Evolutionary conservation across 179 eudicot species (phyloP).

Genomic region (Beta lomatogona): DNA sequence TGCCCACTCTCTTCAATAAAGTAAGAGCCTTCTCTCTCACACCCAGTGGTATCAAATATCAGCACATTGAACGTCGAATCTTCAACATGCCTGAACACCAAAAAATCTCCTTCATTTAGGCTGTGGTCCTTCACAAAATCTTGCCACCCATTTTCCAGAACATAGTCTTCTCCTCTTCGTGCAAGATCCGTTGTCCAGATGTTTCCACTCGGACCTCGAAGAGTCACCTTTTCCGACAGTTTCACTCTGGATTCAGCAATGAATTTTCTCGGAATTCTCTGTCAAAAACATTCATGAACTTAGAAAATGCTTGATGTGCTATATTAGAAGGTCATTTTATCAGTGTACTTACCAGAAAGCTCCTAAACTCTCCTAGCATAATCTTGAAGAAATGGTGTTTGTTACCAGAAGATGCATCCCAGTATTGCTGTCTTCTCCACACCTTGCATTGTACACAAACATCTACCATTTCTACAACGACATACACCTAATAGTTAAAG

Average conservation of each 20-base stretch:
- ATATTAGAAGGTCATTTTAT: background rate
- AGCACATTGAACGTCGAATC: constrained; percentile 14
- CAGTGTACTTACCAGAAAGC: constrained; percentile 7
- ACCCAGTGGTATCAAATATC: constrained; percentile 15
- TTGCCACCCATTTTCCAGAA: constrained; percentile 18
- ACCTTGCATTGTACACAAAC: constrained; percentile 11
- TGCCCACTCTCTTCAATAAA: background rate
- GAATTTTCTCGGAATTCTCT: constrained; percentile 24
- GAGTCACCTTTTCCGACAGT: background rate
- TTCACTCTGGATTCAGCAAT: background rate
- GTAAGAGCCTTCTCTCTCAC: constrained; percentile 22
- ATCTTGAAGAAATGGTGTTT: constrained; percentile 26
- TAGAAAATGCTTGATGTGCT: background rate
- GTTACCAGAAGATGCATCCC: constrained; percentile 10
- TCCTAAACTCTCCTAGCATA: constrained; percentile 17
- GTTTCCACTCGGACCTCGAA: constrained; percentile 28
- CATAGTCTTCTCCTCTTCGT: background rate
- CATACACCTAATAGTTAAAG: background rate
- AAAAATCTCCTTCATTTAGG: background rate
- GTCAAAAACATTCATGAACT: background rate
- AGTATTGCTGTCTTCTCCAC: constrained; percentile 8
- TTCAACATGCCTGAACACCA: constrained; percentile 4
- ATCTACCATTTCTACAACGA: background rate
- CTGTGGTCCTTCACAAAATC: constrained; percentile 18
- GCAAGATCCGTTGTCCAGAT: background rate